Conservation (phyloP, 2,329 filamentous ascomycete genomes). For the Calonectria honghensis region DNA sequence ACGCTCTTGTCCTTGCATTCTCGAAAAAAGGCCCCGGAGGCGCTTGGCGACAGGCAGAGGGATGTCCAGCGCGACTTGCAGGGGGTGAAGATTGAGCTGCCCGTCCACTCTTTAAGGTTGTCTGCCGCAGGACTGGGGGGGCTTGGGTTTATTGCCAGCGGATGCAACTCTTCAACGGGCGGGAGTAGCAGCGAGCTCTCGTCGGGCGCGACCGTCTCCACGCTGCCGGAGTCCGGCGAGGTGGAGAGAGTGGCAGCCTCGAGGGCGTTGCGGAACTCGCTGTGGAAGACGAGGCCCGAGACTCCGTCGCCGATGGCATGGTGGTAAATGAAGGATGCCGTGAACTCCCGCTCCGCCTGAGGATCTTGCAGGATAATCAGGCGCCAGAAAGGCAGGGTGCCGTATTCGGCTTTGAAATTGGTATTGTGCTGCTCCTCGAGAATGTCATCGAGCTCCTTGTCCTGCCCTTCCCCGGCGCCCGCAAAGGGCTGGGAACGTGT, state of each 20-base stretch:
- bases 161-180: slow-evolving; percentile 63
- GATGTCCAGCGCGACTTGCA: slow-evolving; percentile 43
- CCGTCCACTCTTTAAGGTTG: slow-evolving; percentile 62
- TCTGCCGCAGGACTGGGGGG: slow-evolving; percentile 58
- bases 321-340: slow-evolving; percentile 67
- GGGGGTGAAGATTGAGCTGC: slow-evolving; percentile 57
- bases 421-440: slow-evolving; percentile 64
- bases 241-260: slow-evolving; percentile 32
- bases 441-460: slow-evolving; percentile 63
- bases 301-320: slow-evolving; percentile 68
- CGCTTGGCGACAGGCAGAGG: slow-evolving; percentile 36
- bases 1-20: slow-evolving; percentile 39
- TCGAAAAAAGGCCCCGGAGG: slow-evolving; percentile 32
- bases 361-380: slow-evolving; percentile 61
- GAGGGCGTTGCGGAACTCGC: slow-evolving; percentile 62
- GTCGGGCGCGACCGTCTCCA: slow-evolving; percentile 29
- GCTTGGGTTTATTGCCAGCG: slow-evolving; percentile 58
- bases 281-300: slow-evolving; percentile 67
- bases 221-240: neutral
- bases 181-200: slow-evolving; percentile 59
- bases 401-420: slow-evolving; percentile 57
- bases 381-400: slow-evolving; percentile 65
- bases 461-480: slow-evolving; percentile 51
- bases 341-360: slow-evolving; percentile 58
- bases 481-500: slow-evolving; percentile 47